phyloP scores from a whole-genome alignment of 805 yeast genomes.

The Blastobotrys peoriensis region DNA sequence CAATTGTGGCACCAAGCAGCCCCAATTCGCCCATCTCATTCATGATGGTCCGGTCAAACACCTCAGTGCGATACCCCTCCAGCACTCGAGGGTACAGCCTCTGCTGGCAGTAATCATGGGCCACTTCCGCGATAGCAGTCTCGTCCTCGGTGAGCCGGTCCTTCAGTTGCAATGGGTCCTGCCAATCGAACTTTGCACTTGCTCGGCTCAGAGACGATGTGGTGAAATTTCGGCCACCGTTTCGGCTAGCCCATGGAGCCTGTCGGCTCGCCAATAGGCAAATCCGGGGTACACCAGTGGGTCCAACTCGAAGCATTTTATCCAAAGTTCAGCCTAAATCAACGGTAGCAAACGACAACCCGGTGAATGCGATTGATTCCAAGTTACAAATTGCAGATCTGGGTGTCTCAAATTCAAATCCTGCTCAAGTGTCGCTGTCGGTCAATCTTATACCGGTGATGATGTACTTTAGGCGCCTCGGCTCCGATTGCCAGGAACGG shows the following conservation, averaged over 20 bases:
- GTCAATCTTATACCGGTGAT: too few species aligned
- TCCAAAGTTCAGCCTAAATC: too few species aligned
- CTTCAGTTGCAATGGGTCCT: constrained; percentile 33
- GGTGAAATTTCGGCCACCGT: not conserved
- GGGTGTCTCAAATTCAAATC: too few species aligned
- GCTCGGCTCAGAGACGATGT: not conserved
- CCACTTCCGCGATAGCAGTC: constrained; percentile 32
- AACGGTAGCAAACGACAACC: too few species aligned
- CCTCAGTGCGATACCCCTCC: constrained; percentile 37
- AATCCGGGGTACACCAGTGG: not conserved
- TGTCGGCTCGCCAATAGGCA: not conserved
- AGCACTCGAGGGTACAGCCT: constrained; percentile 34
- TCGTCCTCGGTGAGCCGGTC: constrained; percentile 35
- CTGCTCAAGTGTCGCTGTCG: too few species aligned
- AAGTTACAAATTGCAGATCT: too few species aligned
- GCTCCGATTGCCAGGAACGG: too few species aligned
- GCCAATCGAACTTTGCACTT: constrained; percentile 30
- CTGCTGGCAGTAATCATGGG: constrained; percentile 34
- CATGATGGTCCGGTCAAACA: constrained; percentile 32
- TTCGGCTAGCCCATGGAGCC: not conserved
- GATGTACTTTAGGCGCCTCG: too few species aligned
- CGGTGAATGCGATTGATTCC: too few species aligned
- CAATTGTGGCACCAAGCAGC: constrained; percentile 35
- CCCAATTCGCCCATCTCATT: constrained; percentile 39
- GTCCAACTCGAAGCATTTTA: not conserved